A percentile compares a stretch with the other conserved stretches of the same genome.
Conservation (phyloP, 345 rosid species). For the Eutrema japonicum region DNA sequence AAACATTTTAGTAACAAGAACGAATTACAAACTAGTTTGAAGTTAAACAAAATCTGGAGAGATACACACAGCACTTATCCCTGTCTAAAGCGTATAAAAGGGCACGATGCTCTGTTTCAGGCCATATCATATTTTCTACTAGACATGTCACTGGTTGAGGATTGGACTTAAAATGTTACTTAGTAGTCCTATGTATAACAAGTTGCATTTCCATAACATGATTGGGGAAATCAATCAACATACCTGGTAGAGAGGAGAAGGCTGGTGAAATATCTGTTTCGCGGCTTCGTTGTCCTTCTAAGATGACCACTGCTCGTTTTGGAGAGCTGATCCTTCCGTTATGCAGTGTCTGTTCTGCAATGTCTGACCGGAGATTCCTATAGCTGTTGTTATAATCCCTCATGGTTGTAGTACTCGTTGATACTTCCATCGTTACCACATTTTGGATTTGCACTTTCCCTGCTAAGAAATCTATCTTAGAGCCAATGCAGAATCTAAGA, state of each 20-base stretch:
- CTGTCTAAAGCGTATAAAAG: background rate
- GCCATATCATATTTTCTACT: background rate
- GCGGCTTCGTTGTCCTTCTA: constrained; percentile 26
- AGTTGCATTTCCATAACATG: constrained; percentile 2
- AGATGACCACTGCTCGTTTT: background rate
- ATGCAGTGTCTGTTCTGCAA: constrained; percentile 10
- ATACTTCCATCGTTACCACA: constrained; percentile 35
- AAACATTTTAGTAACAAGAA: background rate
- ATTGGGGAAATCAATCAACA: background rate
- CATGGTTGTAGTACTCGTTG: constrained; percentile 21
- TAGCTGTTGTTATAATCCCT: constrained; percentile 5
- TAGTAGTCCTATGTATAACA: constrained; percentile 1
- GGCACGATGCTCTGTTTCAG: constrained; percentile 1
- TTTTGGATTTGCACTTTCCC: constrained; percentile 34
- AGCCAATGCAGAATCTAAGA: constrained; percentile 2
- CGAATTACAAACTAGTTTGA: background rate
- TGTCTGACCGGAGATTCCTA: constrained; percentile 17
- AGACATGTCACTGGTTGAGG: background rate
- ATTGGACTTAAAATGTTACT: background rate
- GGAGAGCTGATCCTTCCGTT: constrained; percentile 10
- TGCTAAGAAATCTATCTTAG: constrained; percentile 12
- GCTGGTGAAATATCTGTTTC: constrained; percentile 25
- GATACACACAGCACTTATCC: background rate
- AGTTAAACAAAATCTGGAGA: background rate
- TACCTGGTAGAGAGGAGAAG: constrained; percentile 24